phyloP scores from a whole-genome alignment of 148 eudicot genomes.

The Rhododendron williamsianum region DNA sequence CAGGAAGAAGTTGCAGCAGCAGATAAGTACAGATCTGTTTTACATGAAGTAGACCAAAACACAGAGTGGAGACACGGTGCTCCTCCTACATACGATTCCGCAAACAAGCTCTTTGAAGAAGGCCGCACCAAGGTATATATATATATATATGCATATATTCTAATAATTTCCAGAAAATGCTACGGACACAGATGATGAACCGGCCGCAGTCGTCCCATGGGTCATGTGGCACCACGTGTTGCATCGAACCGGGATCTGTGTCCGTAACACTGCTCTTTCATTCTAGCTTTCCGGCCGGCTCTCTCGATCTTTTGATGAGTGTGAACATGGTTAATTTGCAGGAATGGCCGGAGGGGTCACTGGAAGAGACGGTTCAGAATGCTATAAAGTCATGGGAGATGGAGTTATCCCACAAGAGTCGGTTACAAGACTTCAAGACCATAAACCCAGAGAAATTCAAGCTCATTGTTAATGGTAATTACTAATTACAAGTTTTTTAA shows the following conservation, averaged over 20 bases:
- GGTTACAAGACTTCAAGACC: constrained; percentile 70
- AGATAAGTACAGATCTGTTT: constrained; percentile 64
- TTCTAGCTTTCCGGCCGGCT: not conserved
- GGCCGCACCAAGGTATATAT: constrained; percentile 49
- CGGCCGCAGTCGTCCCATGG: not conserved
- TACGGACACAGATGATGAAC: not conserved
- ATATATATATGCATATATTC: not conserved
- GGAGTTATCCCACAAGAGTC: constrained; percentile 83
- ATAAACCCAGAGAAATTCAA: constrained; percentile 71
- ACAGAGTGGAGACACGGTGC: constrained; percentile 78
- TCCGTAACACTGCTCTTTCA: not conserved
- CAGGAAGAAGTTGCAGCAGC: constrained; percentile 16
- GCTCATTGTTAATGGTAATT: constrained; percentile 74
- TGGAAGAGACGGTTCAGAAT: constrained; percentile 84
- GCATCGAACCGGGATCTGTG: not conserved
- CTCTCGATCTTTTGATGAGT: not conserved
- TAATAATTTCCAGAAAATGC: not conserved
- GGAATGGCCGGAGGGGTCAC: constrained; percentile 85
- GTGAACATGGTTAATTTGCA: constrained; percentile 7
- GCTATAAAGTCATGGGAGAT: constrained; percentile 97
- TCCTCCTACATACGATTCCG: constrained; percentile 55
- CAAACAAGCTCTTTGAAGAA: constrained; percentile 68
- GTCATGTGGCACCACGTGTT: not conserved
- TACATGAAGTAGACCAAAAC: constrained; percentile 42
- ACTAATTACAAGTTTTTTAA: not conserved